Conservation (phyloP, 2,329 filamentous ascomycete genomes). For the Hymenoscyphus scutula region DNA sequence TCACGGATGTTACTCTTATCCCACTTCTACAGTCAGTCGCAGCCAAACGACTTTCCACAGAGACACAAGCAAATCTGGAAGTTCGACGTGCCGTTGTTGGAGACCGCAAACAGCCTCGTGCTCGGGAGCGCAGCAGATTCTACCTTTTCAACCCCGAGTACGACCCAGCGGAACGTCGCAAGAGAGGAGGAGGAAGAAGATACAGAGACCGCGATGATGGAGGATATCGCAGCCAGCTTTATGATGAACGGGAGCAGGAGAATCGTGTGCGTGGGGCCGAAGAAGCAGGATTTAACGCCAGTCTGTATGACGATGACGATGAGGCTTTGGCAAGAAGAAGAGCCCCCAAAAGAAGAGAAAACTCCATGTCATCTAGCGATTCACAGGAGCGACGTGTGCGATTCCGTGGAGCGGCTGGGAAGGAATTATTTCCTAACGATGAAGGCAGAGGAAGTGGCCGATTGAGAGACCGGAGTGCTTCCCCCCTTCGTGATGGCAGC, state of each 20-base stretch:
- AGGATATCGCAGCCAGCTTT: slow-evolving; percentile 44
- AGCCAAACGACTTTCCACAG: slow-evolving; percentile 66
- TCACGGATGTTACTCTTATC: slow-evolving; percentile 53
- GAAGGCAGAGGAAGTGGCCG: slow-evolving; percentile 33
- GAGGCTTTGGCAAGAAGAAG: slow-evolving; percentile 37
- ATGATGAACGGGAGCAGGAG: slow-evolving; percentile 43
- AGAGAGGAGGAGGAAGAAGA: slow-evolving; percentile 50
- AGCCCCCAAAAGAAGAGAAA: slow-evolving; percentile 35
- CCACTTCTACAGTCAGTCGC: slow-evolving; percentile 62
- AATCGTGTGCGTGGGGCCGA: slow-evolving; percentile 47
- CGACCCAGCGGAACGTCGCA: slow-evolving; percentile 72
- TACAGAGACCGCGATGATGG: slow-evolving; percentile 59
- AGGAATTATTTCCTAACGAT: slow-evolving; percentile 60
- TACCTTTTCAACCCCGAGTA: slow-evolving; percentile 90
- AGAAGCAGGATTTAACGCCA: slow-evolving; percentile 64
- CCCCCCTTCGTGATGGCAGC: slow-evolving; percentile 38
- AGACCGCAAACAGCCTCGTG: slow-evolving; percentile 78
- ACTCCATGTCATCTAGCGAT: slow-evolving; percentile 35
- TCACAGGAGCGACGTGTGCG: slow-evolving; percentile 27
- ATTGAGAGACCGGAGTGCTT: slow-evolving; percentile 36
- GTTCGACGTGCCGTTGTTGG: slow-evolving; percentile 71
- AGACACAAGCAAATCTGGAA: slow-evolving; percentile 66
- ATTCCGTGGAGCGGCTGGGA: slow-evolving; percentile 33
- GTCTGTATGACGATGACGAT: slow-evolving; percentile 76
- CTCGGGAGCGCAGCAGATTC: slow-evolving; percentile 79